phyloP scores from a whole-genome alignment of 2,329 filamentous ascomycete genomes.

The Aspergillus sp. region DNA sequence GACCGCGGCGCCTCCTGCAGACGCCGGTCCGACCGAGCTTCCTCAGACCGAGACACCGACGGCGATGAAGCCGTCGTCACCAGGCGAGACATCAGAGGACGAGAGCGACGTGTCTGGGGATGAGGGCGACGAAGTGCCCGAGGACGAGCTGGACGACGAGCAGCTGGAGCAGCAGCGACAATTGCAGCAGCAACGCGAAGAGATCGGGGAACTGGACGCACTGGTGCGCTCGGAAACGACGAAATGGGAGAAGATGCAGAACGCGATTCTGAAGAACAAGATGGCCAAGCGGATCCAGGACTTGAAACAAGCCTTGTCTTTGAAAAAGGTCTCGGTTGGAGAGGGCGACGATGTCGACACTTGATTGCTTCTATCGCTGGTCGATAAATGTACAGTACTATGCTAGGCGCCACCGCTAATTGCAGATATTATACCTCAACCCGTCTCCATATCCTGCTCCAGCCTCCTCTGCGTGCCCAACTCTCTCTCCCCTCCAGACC shows the following conservation, averaged over 20 bases:
- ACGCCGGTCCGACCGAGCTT: conserved; percentile 9
- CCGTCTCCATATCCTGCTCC: conserved; percentile 17
- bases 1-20: conserved; percentile 9
- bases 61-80: conserved; percentile 22
- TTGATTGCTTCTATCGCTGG: conserved; percentile 9
- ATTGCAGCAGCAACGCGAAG: conserved; percentile 36
- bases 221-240: conserved; percentile 30
- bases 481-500: conserved; percentile 14
- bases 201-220: conserved; percentile 35
- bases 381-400: conserved; percentile 2
- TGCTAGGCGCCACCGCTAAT: background rate
- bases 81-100: conserved; percentile 32
- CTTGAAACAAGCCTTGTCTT: conserved; percentile 34
- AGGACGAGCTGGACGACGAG: conserved; percentile 35
- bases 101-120: conserved; percentile 31
- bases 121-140: conserved; percentile 26
- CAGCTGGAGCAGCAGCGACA: conserved; percentile 33
- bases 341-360: conserved; percentile 25
- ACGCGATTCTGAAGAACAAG: conserved; percentile 34
- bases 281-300: conserved; percentile 36
- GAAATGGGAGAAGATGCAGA: conserved; percentile 32
- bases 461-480: conserved; percentile 17
- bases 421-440: conserved; percentile 7
- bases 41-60: conserved; percentile 25
- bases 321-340: conserved; percentile 36